A percentile compares a stretch with the other conserved stretches of the same genome.
phyloP scores from a whole-genome alignment of 2,329 filamentous ascomycete species.

The Sporothrix curviconia region DNA sequence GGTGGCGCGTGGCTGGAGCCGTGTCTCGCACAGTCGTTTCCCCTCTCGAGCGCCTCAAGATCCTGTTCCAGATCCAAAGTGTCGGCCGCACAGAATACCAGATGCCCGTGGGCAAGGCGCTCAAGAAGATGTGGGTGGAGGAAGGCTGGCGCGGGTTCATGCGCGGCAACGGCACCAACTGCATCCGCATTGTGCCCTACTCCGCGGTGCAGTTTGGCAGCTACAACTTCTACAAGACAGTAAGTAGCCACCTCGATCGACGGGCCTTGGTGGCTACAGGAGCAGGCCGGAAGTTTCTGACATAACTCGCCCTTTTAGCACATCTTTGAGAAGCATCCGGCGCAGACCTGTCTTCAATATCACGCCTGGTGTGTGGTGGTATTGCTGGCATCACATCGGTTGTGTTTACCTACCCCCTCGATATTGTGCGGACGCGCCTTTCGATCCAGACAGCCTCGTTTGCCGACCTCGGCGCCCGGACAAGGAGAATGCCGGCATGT shows the following conservation, averaged over 20 bases:
- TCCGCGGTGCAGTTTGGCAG: slow-evolving; percentile 97
- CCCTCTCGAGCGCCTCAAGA: slow-evolving; percentile 91
- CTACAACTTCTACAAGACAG: slow-evolving; percentile 94
- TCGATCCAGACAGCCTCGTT: slow-evolving; percentile 99
- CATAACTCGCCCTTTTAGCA: slow-evolving; percentile 32
- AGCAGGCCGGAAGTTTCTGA: too few relatives aligned
- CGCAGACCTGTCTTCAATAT: slow-evolving; percentile 63
- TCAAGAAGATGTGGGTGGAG: slow-evolving; percentile 92
- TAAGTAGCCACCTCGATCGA: slow-evolving; percentile 33
- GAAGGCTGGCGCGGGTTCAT: slow-evolving; percentile 97
- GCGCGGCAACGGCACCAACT: slow-evolving; percentile 97
- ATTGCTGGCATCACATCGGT: slow-evolving; percentile 93
- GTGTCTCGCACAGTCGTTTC: slow-evolving; percentile 98
- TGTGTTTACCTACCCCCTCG: slow-evolving; percentile 88
- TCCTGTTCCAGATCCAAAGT: slow-evolving; percentile 94
- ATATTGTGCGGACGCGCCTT: slow-evolving; percentile 91
- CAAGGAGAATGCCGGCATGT: slow-evolving; percentile 80
- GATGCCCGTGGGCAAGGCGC: slow-evolving; percentile 78
- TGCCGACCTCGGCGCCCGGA: slow-evolving; percentile 59
- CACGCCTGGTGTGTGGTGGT: slow-evolving; percentile 82
- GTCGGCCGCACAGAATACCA: slow-evolving; percentile 88
- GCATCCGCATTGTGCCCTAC: slow-evolving; percentile 95
- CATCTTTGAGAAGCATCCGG: slow-evolving; percentile 73
- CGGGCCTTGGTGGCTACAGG: too few relatives aligned
- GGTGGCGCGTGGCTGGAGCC: slow-evolving; percentile 86